Conservation (phyloP, 2,329 filamentous ascomycete genomes). For the Metarhizium robertsii region DNA sequence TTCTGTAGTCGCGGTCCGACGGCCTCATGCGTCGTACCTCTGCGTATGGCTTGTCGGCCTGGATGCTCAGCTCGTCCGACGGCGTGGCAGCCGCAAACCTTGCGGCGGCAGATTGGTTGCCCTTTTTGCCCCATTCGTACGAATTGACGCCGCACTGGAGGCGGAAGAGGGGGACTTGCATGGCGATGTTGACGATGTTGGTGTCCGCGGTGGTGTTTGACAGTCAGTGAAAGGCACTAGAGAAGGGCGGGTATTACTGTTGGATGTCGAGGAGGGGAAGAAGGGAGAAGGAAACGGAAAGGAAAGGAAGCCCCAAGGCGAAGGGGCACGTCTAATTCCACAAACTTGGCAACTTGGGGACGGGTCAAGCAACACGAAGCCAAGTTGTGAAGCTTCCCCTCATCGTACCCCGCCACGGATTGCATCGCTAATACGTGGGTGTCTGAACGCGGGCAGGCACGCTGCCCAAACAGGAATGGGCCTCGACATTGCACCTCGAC, state of each 20-base stretch:
- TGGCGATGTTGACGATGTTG: conserved; percentile 10
- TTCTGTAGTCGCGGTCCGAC: not conserved
- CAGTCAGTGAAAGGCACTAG: not conserved
- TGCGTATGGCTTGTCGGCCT: conserved; percentile 85
- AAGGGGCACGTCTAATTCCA: no score
- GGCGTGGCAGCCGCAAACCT: conserved; percentile 82
- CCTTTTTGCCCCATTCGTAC: conserved; percentile 98
- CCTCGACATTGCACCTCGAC: no score
- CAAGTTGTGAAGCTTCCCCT: not conserved
- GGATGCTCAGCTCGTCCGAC: conserved; percentile 61
- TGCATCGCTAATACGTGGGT: no score
- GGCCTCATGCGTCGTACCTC: conserved; percentile 51
- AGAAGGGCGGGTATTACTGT: not conserved
- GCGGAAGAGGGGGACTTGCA: conserved; percentile 76
- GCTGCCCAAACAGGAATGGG: no score
- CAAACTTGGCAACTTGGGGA: no score
- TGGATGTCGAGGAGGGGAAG: no score
- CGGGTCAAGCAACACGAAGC: no score
- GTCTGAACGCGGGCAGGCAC: no score
- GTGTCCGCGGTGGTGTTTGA: not conserved
- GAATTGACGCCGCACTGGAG: conserved; percentile 92
- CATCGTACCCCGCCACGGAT: not conserved
- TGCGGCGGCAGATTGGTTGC: conserved; percentile 77
- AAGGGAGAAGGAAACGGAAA: no score
- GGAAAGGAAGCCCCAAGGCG: no score